phyloP scores from a whole-genome alignment of 164 flowering plant genomes.

The Vitis rotundifolia region DNA sequence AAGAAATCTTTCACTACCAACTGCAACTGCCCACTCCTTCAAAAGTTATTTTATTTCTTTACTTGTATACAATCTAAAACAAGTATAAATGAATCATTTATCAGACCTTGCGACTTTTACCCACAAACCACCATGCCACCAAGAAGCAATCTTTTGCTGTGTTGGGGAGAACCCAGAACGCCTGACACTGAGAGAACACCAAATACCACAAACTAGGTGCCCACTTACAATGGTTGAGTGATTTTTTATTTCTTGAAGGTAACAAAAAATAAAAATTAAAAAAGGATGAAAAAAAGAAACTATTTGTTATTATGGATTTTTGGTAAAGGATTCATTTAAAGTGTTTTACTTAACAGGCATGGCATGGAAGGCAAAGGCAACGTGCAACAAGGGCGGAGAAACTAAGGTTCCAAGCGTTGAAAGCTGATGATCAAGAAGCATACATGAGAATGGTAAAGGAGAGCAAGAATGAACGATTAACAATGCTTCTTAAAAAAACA shows the following conservation, averaged over 20 bases:
- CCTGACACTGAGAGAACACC: too few species aligned
- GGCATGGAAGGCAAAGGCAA: slow-evolving; percentile 98
- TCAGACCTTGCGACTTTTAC: too few species aligned
- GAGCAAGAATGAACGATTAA: slow-evolving; percentile 95
- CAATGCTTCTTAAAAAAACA: slow-evolving; percentile 88
- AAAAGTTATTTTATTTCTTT: too few species aligned
- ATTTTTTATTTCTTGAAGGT: not conserved
- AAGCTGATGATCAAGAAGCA: slow-evolving; percentile 97
- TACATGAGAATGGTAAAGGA: slow-evolving; percentile 97
- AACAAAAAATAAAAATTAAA: too few species aligned
- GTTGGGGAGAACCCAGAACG: too few species aligned
- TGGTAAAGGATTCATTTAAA: not conserved
- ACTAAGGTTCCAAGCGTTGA: slow-evolving; percentile 86
- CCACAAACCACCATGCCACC: too few species aligned
- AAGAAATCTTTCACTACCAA: too few species aligned
- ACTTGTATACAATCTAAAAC: too few species aligned
- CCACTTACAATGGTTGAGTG: not conserved
- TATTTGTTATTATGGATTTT: not conserved
- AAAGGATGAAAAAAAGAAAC: not conserved
- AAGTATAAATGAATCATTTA: too few species aligned
- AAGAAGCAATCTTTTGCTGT: not conserved
- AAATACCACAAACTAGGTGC: too few species aligned
- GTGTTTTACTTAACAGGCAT: slow-evolving; percentile 49
- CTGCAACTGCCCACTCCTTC: too few species aligned
- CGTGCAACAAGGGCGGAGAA: slow-evolving; percentile 91